Conservation (phyloP, 306 rosid genomes). For the Trifolium subterraneum region DNA sequence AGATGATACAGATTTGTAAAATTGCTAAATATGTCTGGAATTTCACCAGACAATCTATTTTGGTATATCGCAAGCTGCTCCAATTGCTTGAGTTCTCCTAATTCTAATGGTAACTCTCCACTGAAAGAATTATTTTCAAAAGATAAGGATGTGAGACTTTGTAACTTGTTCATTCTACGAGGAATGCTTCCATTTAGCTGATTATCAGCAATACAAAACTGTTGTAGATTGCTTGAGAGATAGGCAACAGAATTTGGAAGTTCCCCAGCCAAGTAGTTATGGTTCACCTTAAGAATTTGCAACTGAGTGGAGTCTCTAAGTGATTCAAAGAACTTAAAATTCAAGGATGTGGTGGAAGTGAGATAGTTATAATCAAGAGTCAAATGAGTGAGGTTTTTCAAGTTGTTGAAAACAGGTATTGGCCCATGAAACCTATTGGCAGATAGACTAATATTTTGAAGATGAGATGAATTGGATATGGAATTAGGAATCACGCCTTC, state of each 20-base stretch:
- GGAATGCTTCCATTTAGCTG: slow-evolving; percentile 42
- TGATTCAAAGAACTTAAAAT: slow-evolving; percentile 42
- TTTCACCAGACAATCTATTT: slow-evolving; percentile 48
- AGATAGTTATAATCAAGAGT: slow-evolving; percentile 21
- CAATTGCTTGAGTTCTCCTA: slow-evolving; percentile 39
- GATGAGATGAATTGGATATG: slow-evolving; percentile 50
- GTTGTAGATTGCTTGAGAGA: slow-evolving; percentile 41
- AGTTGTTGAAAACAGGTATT: slow-evolving; percentile 39
- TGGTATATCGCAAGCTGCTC: not conserved
- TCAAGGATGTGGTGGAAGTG: slow-evolving; percentile 41
- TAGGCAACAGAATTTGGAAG: slow-evolving; percentile 47
- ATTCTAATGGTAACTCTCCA: slow-evolving; percentile 46
- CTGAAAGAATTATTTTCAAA: slow-evolving; percentile 40
- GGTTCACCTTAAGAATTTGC: slow-evolving; percentile 18
- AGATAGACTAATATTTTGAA: slow-evolving; percentile 32
- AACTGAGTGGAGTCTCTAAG: slow-evolving; percentile 40
- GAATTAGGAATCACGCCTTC: slow-evolving; percentile 47
- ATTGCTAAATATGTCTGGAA: slow-evolving; percentile 57
- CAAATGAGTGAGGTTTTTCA: slow-evolving; percentile 35
- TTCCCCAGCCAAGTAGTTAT: slow-evolving; percentile 45
- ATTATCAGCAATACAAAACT: slow-evolving; percentile 42
- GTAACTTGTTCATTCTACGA: slow-evolving; percentile 36
- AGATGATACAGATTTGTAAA: slow-evolving; percentile 15
- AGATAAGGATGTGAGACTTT: slow-evolving; percentile 41
- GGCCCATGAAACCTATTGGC: slow-evolving; percentile 41